A percentile compares a stretch with the other conserved stretches of the same genome.
These are phyloP conservation scores for Lentithecium fluviatile DNA, from an alignment of 495 filamentous ascomycete species.

Conservation along the genomic window DNA sequence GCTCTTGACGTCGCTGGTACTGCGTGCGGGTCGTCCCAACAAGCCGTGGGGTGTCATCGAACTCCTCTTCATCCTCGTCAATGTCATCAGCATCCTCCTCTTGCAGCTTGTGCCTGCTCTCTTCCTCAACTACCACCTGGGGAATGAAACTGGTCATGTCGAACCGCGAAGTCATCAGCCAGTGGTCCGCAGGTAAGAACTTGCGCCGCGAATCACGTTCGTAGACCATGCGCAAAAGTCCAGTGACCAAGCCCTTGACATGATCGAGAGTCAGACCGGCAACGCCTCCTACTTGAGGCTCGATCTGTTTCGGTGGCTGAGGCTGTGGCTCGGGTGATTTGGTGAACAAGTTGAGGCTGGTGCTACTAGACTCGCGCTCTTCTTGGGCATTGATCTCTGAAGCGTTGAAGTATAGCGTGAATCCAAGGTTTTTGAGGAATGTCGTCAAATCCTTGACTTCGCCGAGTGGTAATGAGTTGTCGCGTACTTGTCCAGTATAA, in stretches of 20 bases:
- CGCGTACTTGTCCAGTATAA: constrained; percentile 38
- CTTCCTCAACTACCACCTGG: constrained; percentile 84
- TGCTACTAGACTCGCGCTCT: constrained; percentile 44
- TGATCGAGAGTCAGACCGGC: constrained; percentile 75
- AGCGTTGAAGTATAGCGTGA: constrained; percentile 83
- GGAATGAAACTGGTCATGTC: constrained; percentile 89
- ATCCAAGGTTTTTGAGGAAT: constrained; percentile 91
- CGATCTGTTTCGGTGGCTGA: constrained; percentile 21
- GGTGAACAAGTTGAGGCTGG: constrained; percentile 57
- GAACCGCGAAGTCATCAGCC: constrained; percentile 91
- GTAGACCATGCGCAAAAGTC: constrained; percentile 84
- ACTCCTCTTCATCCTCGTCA: constrained; percentile 52
- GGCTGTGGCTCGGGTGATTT: constrained; percentile 7
- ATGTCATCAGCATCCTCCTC: constrained; percentile 48
- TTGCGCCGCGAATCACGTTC: constrained; percentile 87
- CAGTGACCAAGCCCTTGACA: constrained; percentile 75
- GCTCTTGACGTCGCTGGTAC: constrained; percentile 53
- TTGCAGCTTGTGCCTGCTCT: constrained; percentile 68
- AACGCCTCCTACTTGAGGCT: constrained; percentile 54
- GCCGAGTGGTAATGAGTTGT: constrained; percentile 66
- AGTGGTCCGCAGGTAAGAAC: constrained; percentile 79
- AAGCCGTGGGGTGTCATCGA: constrained; percentile 44
- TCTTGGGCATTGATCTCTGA: constrained; percentile 62
- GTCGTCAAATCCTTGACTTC: constrained; percentile 72
- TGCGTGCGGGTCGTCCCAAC: constrained; percentile 56